Evolutionary conservation across 1,284 basidiomycete genomes (phyloP).

Genomic region (Ustilago vetiveriae): DNA sequence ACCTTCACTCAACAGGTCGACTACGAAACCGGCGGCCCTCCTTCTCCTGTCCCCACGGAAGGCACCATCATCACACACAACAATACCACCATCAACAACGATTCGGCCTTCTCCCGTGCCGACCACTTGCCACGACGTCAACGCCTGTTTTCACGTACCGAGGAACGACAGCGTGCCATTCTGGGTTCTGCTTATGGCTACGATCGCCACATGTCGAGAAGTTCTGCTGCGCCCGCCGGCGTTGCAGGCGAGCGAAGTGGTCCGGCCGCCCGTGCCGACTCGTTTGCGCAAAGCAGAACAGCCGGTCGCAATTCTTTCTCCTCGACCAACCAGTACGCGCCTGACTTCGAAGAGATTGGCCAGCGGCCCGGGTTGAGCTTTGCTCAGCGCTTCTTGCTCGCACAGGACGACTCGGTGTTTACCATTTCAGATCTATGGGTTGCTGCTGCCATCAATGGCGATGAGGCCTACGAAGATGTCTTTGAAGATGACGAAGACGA

Average conservation of each 20-base stretch:
- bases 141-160: slow-evolving; percentile 49
- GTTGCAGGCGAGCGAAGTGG: neutral
- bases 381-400: slow-evolving; percentile 74
- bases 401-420: slow-evolving; percentile 88
- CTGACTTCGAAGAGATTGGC: slow-evolving; percentile 61
- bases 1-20: slow-evolving; percentile 63
- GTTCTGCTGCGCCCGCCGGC: slow-evolving; percentile 19
- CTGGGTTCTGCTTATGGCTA: slow-evolving; percentile 59
- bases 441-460: slow-evolving; percentile 87
- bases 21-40: slow-evolving; percentile 61
- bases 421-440: slow-evolving; percentile 92
- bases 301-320: slow-evolving; percentile 35
- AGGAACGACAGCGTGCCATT: slow-evolving; percentile 49
- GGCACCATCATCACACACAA: slow-evolving; percentile 54
- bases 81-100: slow-evolving; percentile 25
- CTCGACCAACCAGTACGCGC: slow-evolving; percentile 51
- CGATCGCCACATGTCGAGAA: slow-evolving; percentile 29
- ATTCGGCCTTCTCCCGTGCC: slow-evolving; percentile 50
- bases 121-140: slow-evolving; percentile 17
- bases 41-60: slow-evolving; percentile 50
- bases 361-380: slow-evolving; percentile 69
- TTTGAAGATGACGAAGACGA: slow-evolving; percentile 74
- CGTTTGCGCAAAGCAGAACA: slow-evolving; percentile 25
- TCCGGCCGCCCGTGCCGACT: slow-evolving; percentile 3
- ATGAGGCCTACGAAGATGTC: slow-evolving; percentile 71